Evolutionary conservation across 495 filamentous ascomycete species (phyloP), one percentile per base, ranked within the genome.

Genomic region (Penicillium atrosanguineum): DNA sequence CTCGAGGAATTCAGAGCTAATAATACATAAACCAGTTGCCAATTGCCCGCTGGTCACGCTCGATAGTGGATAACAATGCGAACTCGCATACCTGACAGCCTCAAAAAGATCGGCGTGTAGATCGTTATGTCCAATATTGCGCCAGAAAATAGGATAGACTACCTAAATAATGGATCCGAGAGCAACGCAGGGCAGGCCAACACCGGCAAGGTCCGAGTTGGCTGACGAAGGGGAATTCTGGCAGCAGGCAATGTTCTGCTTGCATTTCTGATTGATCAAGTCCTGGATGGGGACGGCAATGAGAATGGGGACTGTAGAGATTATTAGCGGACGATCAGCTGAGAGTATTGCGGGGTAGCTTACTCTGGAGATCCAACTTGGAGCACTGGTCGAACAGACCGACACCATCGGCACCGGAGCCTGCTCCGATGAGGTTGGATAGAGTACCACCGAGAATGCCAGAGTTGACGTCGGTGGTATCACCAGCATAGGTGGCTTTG

Each of bases 181-280:
- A 44, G 74, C 76, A 57, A 81, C 51, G 56, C 78, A 81, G 43
- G 78, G 75, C 16, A 80, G 69, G 18, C 67, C 68, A 54, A 73
- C 64, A 47, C 77, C 77, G 57, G 79, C 40, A 28, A 77, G 64
- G 43, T 71, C 71, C 8, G 60, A 56, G 59, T 68, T 52, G 55
- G 77, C 69, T 25, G 49, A 56, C 54, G 64, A 67, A 21, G 63
- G 66, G 41, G 70, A 74, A 62, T 73, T 64, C 55, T 74, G 71
- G 64, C 76, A 81, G 68, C 78, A 79, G 53, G 76, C 78, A 59
- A 76, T 72, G 60, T 74, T 77, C 74, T 79, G 74, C 68, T 79
- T 78, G 72, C 78, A 81, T 61, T 75, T 60, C 68, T 65, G 69
- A 60, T 79, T 69, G 54, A 79, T 68, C 38, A 77, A 29, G 50